Evolutionary conservation across 768 basidiomycete genomes (phyloP).

Genomic region (Kwoniella botswanensis): DNA sequence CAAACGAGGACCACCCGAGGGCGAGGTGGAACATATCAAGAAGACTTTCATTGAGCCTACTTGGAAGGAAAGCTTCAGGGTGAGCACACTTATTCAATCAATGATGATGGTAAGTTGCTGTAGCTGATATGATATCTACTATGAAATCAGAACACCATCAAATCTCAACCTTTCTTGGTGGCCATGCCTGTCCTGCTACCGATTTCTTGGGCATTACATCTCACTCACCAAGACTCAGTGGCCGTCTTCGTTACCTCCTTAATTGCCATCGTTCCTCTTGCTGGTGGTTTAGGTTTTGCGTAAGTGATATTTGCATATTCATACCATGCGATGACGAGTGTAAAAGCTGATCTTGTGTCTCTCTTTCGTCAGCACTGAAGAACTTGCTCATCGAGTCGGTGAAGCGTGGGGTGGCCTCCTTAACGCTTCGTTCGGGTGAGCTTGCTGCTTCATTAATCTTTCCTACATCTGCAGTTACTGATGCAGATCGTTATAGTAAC

Average conservation of each 20-base stretch:
- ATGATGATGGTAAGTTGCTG: too few species aligned
- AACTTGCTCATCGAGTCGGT: constrained; percentile 61
- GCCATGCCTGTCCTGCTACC: constrained; percentile 61
- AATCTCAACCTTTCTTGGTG: constrained; percentile 30
- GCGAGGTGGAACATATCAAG: constrained; percentile 16
- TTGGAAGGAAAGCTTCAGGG: constrained; percentile 32
- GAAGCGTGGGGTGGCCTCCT: constrained; percentile 62
- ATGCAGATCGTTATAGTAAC: constrained; percentile 60
- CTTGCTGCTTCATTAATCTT: not conserved
- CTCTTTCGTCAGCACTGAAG: constrained; percentile 63
- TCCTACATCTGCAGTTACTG: constrained; percentile 24
- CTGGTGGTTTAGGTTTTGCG: constrained; percentile 45
- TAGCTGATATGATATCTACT: too few species aligned
- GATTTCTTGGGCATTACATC: constrained; percentile 63
- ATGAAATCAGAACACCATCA: constrained; percentile 38
- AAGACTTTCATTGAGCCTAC: constrained; percentile 26
- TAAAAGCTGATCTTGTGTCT: constrained; percentile 60
- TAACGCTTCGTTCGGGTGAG: constrained; percentile 58
- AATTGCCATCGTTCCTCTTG: constrained; percentile 63
- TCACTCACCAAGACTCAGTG: constrained; percentile 54
- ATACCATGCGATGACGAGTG: not conserved
- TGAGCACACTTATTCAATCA: constrained; percentile 7
- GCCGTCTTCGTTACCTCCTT: constrained; percentile 63
- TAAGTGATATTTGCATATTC: constrained; percentile 2
- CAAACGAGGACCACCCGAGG: constrained; percentile 22